Evolutionary conservation across 1,139 yeast species (phyloP).

Genomic region (Candida tunisiensis): DNA sequence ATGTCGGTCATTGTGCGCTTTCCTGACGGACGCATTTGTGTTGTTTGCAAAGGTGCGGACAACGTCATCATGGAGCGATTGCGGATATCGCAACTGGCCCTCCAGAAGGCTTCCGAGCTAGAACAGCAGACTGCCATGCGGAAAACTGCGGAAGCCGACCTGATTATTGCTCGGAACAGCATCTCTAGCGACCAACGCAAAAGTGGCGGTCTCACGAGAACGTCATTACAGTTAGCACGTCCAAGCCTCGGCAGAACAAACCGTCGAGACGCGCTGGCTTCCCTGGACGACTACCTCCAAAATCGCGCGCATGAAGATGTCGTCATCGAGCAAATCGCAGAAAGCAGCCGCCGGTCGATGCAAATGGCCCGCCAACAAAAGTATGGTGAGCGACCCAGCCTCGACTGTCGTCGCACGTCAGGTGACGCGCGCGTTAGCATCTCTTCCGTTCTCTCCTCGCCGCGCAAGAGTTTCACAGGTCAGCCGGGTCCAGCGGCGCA

Average conservation of each 20-base stretch:
- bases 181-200: not conserved
- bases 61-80: conserved; percentile 72
- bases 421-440: not conserved
- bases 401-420: not conserved
- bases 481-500: too few species aligned
- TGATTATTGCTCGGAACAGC: conserved; percentile 24
- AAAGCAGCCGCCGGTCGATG: conserved; percentile 7
- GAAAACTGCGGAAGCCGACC: conserved; percentile 67
- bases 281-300: conserved; percentile 6
- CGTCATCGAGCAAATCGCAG: conserved; percentile 6
- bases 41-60: conserved; percentile 93
- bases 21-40: conserved; percentile 64
- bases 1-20: conserved; percentile 78
- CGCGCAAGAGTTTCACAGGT: too few species aligned
- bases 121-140: conserved; percentile 43
- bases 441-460: not conserved
- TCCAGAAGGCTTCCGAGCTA: conserved; percentile 44
- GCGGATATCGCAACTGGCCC: conserved; percentile 26
- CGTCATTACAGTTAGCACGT: too few species aligned
- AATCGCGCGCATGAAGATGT: conserved; percentile 6
- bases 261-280: conserved; percentile 2
- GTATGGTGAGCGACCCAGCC: not conserved
- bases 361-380: conserved; percentile 2
- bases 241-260: conserved; percentile 2
- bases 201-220: too few species aligned